Percentiles rank a stretch among this genome's conserved stretches.
phyloP scores from a whole-genome alignment of 805 yeast species.

The Candida maesae region DNA sequence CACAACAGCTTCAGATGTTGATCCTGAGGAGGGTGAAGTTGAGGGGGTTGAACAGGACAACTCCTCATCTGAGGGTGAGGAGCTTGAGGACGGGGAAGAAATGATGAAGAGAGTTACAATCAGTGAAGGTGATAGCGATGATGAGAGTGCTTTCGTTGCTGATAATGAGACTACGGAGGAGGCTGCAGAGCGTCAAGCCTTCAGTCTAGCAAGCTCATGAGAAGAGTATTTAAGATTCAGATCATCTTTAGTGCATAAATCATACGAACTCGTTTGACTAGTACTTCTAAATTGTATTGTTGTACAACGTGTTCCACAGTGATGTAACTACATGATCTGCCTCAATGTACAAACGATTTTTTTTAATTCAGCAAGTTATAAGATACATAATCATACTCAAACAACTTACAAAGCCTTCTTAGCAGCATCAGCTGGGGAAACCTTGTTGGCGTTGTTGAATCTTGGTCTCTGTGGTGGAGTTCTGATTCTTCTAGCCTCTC shows the following conservation, averaged over 20 bases:
- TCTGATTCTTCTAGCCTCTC: constrained; percentile 98
- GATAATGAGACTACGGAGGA: background rate
- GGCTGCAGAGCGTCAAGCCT: background rate
- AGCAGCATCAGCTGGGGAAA: constrained; percentile 97
- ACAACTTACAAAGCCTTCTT: constrained; percentile 68
- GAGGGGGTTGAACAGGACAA: background rate
- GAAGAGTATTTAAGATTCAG: too few species aligned
- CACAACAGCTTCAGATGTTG: too few species aligned
- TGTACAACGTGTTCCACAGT: too few species aligned
- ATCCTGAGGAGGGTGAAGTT: background rate
- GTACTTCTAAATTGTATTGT: too few species aligned
- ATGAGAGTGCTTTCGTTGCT: background rate
- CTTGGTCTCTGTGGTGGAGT: constrained; percentile 99
- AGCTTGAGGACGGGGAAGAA: background rate
- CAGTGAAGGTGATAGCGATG: background rate
- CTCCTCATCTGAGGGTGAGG: background rate
- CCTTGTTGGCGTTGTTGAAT: constrained; percentile 94
- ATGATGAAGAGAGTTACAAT: constrained; percentile 1
- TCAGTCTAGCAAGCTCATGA: background rate
- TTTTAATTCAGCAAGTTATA: constrained; percentile 8
- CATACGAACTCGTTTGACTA: too few species aligned
- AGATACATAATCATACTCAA: constrained; percentile 9
- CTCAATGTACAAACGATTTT: constrained; percentile 4
- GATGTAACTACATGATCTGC: background rate
- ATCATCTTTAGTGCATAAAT: too few species aligned